Base-by-base conservation (phyloP, 441 rosid genomes). In the Adansonia gregorii region DNA sequence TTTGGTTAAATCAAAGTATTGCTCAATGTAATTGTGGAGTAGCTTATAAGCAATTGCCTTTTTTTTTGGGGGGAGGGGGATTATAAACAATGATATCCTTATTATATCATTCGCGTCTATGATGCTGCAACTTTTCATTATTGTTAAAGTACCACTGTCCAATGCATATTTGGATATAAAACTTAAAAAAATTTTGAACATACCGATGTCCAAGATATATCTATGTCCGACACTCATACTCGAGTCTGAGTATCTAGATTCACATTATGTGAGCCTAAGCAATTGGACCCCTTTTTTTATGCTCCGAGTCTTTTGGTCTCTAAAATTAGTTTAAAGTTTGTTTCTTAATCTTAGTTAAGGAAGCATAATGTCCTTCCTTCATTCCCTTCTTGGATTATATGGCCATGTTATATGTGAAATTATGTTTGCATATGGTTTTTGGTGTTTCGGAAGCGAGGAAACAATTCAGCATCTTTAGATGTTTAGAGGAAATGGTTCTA, bases 11-110 rank as follows among this genome's bases (percentile, higher is more conserved):
- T 9, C 10, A 67, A 54, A 73, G 49, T 55, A 65, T 69, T 67
- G 35, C 51, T 75, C 8, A 75, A 75, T 71, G 9, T 64, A 70
- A 72, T 52, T 58, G n/a, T 67, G 68, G 45, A 72, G 73, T 79
- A 73, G 69, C 76, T 67, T 82, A 19, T 20, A 76, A 76, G 77
- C 63, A 75, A 75, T 56, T 24, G 27, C 73, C 31, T n/a, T 54
- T 22, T 11, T 81, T 73, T 19, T 60, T 6, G 2, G 27, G 27
- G 75, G 60, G 54, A 2, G 2, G 27, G 27, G 75, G 60, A 46
- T 60, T 55, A 43, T 63, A 20, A 70, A 63, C 51, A 75, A 48
- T 60, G 15, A 48, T 69, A 27, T 31, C 19, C n/a, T 4, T 27
- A 61, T 12, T 27, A 27, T 63, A 31, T 63, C 45, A 14, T 31